Percentiles rank a stretch among this genome's conserved stretches.
Evolutionary conservation across 2,329 filamentous ascomycete species (phyloP).

Genomic region (Colletotrichum caudatum): DNA sequence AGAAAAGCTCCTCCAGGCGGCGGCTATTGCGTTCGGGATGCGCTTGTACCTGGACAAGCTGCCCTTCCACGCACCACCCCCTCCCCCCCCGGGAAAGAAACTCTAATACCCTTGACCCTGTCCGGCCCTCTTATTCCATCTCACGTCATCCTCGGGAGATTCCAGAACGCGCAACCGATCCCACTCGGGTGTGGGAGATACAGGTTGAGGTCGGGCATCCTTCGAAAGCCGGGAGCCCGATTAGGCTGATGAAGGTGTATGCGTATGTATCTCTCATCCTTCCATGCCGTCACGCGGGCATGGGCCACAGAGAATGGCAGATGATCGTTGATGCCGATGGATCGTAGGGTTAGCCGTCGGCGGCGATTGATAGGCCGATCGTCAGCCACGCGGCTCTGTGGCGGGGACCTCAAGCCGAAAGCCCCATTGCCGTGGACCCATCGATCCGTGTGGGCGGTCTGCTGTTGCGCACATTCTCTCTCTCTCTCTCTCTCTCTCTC

Average conservation of each 20-base stretch:
- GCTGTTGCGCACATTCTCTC: not conserved
- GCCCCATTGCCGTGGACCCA: too few species aligned
- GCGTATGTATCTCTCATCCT: not conserved
- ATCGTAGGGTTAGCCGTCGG: not conserved
- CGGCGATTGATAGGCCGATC: not conserved
- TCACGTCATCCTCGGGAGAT: slow-evolving; percentile 39
- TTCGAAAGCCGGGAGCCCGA: not conserved
- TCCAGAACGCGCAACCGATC: slow-evolving; percentile 14
- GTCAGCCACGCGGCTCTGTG: slow-evolving; percentile 4
- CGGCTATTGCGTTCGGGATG: slow-evolving; percentile 9
- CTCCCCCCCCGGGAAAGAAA: not conserved
- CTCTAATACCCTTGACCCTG: slow-evolving; percentile 19
- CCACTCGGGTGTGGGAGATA: not conserved
- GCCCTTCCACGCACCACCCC: not conserved
- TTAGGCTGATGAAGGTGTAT: not conserved
- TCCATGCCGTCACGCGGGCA: not conserved
- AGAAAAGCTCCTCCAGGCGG: not conserved
- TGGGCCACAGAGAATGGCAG: not conserved
- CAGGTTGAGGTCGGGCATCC: not conserved
- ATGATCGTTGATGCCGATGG: not conserved
- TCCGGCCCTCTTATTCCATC: slow-evolving; percentile 11
- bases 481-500: not conserved
- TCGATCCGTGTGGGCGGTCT: not conserved
- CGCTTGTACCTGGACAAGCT: slow-evolving; percentile 19
- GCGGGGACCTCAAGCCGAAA: not conserved